Percentiles rank a stretch among this genome's conserved stretches.
Conservation (phyloP, 352 stramenopile species). For the Phytophthora palmivora region DNA sequence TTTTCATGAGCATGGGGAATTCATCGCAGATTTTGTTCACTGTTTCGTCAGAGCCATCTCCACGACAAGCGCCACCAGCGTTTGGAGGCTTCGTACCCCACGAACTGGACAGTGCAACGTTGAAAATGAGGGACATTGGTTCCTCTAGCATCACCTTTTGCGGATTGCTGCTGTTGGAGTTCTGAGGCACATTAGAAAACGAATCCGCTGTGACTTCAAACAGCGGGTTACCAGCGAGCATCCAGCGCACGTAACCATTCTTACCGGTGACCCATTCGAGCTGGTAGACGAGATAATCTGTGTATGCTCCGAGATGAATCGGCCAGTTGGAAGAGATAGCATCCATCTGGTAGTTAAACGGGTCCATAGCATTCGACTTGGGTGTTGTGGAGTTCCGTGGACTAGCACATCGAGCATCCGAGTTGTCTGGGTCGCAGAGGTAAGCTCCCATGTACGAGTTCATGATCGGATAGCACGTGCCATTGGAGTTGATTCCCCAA, state of each 20-base stretch:
- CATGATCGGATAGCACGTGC: constrained; percentile 58
- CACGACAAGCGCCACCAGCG: constrained; percentile 26
- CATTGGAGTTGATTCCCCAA: constrained; percentile 65
- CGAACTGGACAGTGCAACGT: constrained; percentile 91
- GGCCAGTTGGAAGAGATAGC: constrained; percentile 80
- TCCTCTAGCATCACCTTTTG: constrained; percentile 91
- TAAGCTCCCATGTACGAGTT: constrained; percentile 65
- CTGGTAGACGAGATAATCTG: constrained; percentile 62
- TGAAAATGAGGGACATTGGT: constrained; percentile 94
- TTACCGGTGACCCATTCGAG: constrained; percentile 49
- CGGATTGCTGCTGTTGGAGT: constrained; percentile 55
- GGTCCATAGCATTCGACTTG: constrained; percentile 55
- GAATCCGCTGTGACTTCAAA: constrained; percentile 77
- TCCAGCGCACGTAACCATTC: constrained; percentile 55
- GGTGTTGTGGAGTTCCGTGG: constrained; percentile 45
- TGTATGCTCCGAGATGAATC: constrained; percentile 75
- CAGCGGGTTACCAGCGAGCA: constrained; percentile 79
- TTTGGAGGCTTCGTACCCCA: constrained; percentile 47
- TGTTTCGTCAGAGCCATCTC: constrained; percentile 41
- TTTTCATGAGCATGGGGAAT: constrained; percentile 69
- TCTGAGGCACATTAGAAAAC: constrained; percentile 52
- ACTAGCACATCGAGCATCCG: constrained; percentile 43
- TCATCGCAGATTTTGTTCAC: constrained; percentile 61
- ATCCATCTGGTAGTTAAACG: constrained; percentile 61
- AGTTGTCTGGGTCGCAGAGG: constrained; percentile 59